Evolutionary conservation across 2,329 filamentous ascomycete species (phyloP).

Genomic region (Fusarium kyushuense): DNA sequence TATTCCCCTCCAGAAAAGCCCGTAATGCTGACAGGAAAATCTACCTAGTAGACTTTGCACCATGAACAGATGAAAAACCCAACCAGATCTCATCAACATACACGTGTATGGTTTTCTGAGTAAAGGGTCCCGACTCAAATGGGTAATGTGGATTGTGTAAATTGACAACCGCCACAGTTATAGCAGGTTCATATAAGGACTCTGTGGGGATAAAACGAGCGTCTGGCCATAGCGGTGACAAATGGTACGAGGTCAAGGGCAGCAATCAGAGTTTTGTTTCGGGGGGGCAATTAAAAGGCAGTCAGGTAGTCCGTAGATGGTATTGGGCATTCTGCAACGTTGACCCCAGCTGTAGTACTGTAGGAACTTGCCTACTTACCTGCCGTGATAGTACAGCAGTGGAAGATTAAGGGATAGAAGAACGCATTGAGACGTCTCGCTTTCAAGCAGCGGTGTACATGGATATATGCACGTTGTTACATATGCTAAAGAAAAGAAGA

Average conservation of each 20-base stretch:
- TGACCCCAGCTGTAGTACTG: not conserved
- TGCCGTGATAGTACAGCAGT: not conserved
- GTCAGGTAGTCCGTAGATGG: not conserved
- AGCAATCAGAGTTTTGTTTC: not conserved
- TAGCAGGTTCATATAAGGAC: conserved; percentile 16
- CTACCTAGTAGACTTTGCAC: not conserved
- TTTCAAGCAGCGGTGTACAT: conserved; percentile 29
- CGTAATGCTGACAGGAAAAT: conserved; percentile 14
- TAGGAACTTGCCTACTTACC: conserved; percentile 21
- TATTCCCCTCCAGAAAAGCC: conserved; percentile 14
- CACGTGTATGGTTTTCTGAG: not conserved
- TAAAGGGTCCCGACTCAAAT: conserved; percentile 5
- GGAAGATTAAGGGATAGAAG: conserved; percentile 16
- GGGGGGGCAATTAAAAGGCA: conserved; percentile 2
- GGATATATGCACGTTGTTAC: not conserved
- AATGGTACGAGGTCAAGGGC: conserved; percentile 24
- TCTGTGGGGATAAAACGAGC: conserved; percentile 29
- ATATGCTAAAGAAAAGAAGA: conserved; percentile 10
- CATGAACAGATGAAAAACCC: not conserved
- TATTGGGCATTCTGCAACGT: conserved; percentile 10
- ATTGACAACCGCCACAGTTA: conserved; percentile 27
- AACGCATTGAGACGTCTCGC: conserved; percentile 2
- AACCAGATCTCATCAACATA: not conserved
- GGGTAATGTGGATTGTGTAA: conserved; percentile 8
- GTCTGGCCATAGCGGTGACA: conserved; percentile 24